Conservation (phyloP, 2,329 filamentous ascomycete genomes). For the Teratosphaeria pseudoeucalypti region DNA sequence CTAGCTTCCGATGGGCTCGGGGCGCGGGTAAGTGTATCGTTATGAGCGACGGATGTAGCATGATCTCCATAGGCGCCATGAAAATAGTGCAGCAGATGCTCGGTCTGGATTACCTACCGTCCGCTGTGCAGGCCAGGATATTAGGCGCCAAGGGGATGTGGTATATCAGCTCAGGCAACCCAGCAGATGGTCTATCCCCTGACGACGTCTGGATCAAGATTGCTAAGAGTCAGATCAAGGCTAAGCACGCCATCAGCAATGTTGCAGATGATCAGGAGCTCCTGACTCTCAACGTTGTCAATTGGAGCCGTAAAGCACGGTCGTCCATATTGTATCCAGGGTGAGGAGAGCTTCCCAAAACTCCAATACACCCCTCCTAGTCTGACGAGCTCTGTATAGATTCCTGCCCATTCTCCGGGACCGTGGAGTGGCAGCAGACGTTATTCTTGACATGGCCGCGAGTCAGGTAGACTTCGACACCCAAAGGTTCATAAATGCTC, state of each 20-base stretch:
- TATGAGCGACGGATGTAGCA: slow-evolving; percentile 49
- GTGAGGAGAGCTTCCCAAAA: background rate
- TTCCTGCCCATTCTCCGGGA: slow-evolving; percentile 59
- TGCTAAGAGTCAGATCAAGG: slow-evolving; percentile 58
- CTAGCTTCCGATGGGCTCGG: slow-evolving; percentile 1
- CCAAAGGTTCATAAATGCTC: slow-evolving; percentile 39
- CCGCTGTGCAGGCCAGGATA: slow-evolving; percentile 59
- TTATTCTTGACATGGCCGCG: slow-evolving; percentile 41
- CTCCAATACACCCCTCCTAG: too few species aligned
- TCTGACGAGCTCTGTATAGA: background rate
- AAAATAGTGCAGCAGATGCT: slow-evolving; percentile 41
- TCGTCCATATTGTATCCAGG: slow-evolving; percentile 54
- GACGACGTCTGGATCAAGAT: slow-evolving; percentile 53
- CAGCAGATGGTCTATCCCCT: background rate
- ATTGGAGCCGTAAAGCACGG: slow-evolving; percentile 36
- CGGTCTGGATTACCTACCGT: slow-evolving; percentile 46
- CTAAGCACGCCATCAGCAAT: slow-evolving; percentile 6
- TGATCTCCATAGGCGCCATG: slow-evolving; percentile 53
- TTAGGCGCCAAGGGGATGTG: slow-evolving; percentile 68
- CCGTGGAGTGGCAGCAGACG: slow-evolving; percentile 38
- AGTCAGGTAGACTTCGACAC: slow-evolving; percentile 44
- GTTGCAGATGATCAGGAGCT: slow-evolving; percentile 26
- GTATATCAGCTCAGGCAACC: slow-evolving; percentile 36
- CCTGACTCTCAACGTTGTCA: slow-evolving; percentile 50
- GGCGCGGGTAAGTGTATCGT: slow-evolving; percentile 11